phyloP scores from a whole-genome alignment of 352 stramenopile genomes.

The Thraustochytrium sp. region DNA sequence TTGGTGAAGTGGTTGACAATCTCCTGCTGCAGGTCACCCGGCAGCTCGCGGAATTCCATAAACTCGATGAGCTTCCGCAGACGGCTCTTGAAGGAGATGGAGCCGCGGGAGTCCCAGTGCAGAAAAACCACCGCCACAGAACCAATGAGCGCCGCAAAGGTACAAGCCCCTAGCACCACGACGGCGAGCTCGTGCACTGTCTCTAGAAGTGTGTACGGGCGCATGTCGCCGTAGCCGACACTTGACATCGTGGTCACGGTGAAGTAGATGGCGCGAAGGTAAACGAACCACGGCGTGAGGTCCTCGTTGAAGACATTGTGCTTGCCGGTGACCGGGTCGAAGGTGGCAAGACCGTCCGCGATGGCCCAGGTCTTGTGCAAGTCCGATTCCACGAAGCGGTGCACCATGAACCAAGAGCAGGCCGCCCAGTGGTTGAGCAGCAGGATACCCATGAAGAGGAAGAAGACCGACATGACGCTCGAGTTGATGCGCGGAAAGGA shows the following conservation, averaged over 20 bases:
- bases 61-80: constrained; percentile 58
- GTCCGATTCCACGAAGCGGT: constrained; percentile 55
- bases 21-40: constrained; percentile 51
- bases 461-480: constrained; percentile 50
- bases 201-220: constrained; percentile 47
- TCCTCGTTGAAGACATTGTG: constrained; percentile 55
- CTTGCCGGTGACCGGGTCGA: constrained; percentile 46
- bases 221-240: constrained; percentile 46
- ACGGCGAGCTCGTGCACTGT: constrained; percentile 57
- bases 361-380: constrained; percentile 57
- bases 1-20: constrained; percentile 59
- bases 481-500: constrained; percentile 55
- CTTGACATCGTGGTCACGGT: constrained; percentile 44
- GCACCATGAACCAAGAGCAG: constrained; percentile 60
- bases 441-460: constrained; percentile 53
- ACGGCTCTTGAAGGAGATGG: constrained; percentile 59
- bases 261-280: constrained; percentile 43
- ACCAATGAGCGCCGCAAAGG: constrained; percentile 59
- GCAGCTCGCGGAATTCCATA: constrained; percentile 57
- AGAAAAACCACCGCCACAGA: constrained; percentile 55
- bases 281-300: constrained; percentile 41
- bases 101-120: constrained; percentile 54
- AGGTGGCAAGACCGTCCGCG: constrained; percentile 55
- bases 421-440: constrained; percentile 57
- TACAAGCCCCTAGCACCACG: constrained; percentile 56